phyloP scores from a whole-genome alignment of 1,284 basidiomycete genomes.

The Sanghuangporus sanghuang region DNA sequence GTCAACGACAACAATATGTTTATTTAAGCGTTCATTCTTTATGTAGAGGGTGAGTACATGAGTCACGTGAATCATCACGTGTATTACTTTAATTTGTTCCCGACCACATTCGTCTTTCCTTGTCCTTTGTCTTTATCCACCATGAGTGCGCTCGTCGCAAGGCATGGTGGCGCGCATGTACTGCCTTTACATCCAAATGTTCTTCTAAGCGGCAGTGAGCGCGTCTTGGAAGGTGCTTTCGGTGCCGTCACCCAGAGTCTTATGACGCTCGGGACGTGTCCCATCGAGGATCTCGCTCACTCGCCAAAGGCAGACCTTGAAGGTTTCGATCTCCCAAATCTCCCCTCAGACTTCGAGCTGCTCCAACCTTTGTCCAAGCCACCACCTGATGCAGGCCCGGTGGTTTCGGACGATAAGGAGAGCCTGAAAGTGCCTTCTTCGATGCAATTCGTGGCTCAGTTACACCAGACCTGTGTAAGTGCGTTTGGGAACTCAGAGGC shows the following conservation, averaged over 20 bases:
- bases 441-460: conserved; percentile 25
- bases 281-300: conserved; percentile 13
- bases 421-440: conserved; percentile 6
- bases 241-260: conserved; percentile 13
- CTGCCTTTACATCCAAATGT: conserved; percentile 8
- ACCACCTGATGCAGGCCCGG: neutral
- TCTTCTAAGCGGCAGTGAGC: conserved; percentile 5
- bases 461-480: conserved; percentile 41
- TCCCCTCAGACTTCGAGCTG: conserved; percentile 1
- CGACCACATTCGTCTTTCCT: neutral
- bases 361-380: conserved; percentile 3
- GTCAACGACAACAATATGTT: neutral
- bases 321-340: conserved; percentile 13
- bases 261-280: conserved; percentile 12
- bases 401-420: conserved; percentile 12
- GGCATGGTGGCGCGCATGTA: neutral
- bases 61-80: neutral
- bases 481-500: conserved; percentile 34
- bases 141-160: conserved; percentile 11
- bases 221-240: conserved; percentile 13
- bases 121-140: neutral
- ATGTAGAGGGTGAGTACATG: neutral
- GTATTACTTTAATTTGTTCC: neutral
- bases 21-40: neutral
- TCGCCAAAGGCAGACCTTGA: conserved; percentile 14